phyloP scores from a whole-genome alignment of 805 yeast species.

The Kazachstania africana region DNA sequence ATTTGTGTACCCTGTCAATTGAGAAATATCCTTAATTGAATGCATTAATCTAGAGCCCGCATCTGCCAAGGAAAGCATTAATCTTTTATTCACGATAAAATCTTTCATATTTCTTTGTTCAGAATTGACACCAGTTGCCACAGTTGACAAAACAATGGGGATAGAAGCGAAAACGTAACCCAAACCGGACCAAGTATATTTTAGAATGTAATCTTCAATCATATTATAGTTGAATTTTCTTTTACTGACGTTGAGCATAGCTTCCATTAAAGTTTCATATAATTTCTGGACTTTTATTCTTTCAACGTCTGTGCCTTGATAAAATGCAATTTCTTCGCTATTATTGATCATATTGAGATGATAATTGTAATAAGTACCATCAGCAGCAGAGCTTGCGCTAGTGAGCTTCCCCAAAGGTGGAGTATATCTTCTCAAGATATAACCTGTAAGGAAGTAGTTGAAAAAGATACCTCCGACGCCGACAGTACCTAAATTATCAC shows the following conservation, averaged over 20 bases:
- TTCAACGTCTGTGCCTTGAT: slow-evolving; percentile 78
- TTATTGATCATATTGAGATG: slow-evolving; percentile 78
- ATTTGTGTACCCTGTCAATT: slow-evolving; percentile 81
- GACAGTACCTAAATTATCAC: slow-evolving; percentile 78
- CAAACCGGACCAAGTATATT: slow-evolving; percentile 89
- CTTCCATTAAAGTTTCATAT: slow-evolving; percentile 45
- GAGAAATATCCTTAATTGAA: slow-evolving; percentile 86
- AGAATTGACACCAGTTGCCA: slow-evolving; percentile 23
- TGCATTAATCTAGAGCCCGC: slow-evolving; percentile 93
- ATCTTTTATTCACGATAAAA: slow-evolving; percentile 80
- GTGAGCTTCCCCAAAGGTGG: slow-evolving; percentile 79
- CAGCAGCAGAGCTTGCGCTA: slow-evolving; percentile 61
- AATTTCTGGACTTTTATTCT: slow-evolving; percentile 49
- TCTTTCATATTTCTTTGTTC: slow-evolving; percentile 65
- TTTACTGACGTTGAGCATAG: slow-evolving; percentile 42
- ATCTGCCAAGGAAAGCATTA: slow-evolving; percentile 84
- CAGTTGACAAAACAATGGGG: slow-evolving; percentile 62
- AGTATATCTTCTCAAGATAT: slow-evolving; percentile 55
- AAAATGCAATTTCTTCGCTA: slow-evolving; percentile 89
- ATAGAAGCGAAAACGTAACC: slow-evolving; percentile 87
- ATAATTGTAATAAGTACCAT: slow-evolving; percentile 80
- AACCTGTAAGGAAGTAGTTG: slow-evolving; percentile 74
- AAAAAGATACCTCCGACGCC: slow-evolving; percentile 74
- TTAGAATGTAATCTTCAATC: slow-evolving; percentile 75
- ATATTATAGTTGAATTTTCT: slow-evolving; percentile 57